Evolutionary conservation across 371 early-diverging fungal genomes (phyloP), one percentile per base, ranked within the genome.

Genomic region (Rhizopus sp.): DNA sequence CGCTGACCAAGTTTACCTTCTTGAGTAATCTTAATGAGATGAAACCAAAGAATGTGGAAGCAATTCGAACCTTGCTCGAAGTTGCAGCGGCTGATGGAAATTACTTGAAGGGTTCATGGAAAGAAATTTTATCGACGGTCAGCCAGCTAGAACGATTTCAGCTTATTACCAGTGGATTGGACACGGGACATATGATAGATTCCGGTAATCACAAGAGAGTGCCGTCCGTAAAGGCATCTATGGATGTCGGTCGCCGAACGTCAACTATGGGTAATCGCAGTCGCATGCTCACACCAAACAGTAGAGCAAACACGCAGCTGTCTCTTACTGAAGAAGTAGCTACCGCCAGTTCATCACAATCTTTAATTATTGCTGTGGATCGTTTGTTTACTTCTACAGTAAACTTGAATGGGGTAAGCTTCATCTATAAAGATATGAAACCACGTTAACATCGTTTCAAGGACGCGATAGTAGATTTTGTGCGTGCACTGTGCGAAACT

Each of bases 41-140:
- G 86, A 83, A 86, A 49, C 84, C 87, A 35, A 97, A 95, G 80
- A 91, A 95, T 55, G 81, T 95, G 3, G 93, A 94, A 70, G 93
- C 93, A 0, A 93, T 95, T 50, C 83, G 85, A 52, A 83, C 90
- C 0, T 65, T 95, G 34, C 68, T 97, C 12, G 95, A 94, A 31
- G 85, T 94, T 41, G 92, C 93, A 0, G 77, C 83, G n/a, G 81
- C 80, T 3, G 90, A 93, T 39, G 95, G 95, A 30, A 91, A 94
- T 64, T 79, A 85, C 42, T 75, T 97, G 34, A 88, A 86, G 29
- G 89, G 88, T n/a, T 89, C 83, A 48, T 97, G 97, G 97, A 86
- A 83, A 41, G 94, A 94, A 23, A 92, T 95, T 7, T 79, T 94
- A 51, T 80, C 84, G n/a, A 92, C 93, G 37, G 89, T 94, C 16